Evolutionary conservation across 2,329 filamentous ascomycete species (phyloP).

Genomic region (Alternaria alternata): DNA sequence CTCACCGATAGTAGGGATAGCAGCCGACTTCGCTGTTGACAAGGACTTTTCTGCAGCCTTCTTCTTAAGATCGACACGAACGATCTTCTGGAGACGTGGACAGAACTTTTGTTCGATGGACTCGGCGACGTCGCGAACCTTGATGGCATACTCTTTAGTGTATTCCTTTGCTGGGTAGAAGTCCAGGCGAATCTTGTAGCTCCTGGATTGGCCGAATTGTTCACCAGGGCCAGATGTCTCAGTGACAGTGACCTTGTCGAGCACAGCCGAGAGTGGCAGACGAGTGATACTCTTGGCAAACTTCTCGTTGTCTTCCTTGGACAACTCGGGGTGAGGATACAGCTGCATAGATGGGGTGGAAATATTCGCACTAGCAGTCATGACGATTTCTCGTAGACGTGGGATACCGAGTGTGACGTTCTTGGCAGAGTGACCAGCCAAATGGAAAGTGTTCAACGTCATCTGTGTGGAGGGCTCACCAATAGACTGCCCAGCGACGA

Average conservation of each 20-base stretch:
- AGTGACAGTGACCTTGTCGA: constrained; percentile 81
- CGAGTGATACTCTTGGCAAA: constrained; percentile 94
- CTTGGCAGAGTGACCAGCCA: constrained; percentile 96
- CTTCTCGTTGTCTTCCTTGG: constrained; percentile 71
- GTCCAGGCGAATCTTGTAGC: constrained; percentile 80
- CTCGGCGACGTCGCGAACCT: constrained; percentile 75
- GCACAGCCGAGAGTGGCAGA: constrained; percentile 81
- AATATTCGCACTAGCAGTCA: constrained; percentile 91
- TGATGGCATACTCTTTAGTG: constrained; percentile 83
- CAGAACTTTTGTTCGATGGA: constrained; percentile 85
- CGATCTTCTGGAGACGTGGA: constrained; percentile 72
- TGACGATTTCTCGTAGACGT: constrained; percentile 94
- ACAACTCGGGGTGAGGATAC: constrained; percentile 75
- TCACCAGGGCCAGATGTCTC: constrained; percentile 79
- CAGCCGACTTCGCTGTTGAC: constrained; percentile 63
- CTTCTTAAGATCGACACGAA: constrained; percentile 81
- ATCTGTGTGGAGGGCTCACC: constrained; percentile 98
- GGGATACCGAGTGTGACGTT: constrained; percentile 99
- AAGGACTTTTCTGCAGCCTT: constrained; percentile 67
- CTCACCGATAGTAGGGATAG: constrained; percentile 78
- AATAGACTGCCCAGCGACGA: constrained; percentile 94
- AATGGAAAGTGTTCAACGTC: constrained; percentile 99
- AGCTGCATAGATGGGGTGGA: constrained; percentile 92
- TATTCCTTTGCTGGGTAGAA: constrained; percentile 91
- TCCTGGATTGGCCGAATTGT: constrained; percentile 76